phyloP scores from a whole-genome alignment of 495 filamentous ascomycete genomes.

The Xylaria flabelliformis region DNA sequence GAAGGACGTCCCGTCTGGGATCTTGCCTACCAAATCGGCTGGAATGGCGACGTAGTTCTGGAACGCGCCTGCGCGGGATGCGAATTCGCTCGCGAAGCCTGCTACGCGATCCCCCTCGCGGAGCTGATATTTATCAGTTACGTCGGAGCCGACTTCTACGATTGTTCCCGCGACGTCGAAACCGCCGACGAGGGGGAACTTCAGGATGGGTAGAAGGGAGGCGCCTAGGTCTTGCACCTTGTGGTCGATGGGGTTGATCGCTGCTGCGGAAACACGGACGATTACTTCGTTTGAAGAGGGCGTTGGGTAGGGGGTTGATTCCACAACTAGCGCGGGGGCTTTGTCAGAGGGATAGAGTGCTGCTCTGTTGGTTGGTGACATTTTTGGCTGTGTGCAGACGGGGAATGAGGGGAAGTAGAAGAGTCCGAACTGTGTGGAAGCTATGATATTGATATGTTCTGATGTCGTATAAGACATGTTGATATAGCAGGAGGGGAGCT shows the following conservation, averaged over 20 bases:
- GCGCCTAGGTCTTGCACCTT: conserved; percentile 38
- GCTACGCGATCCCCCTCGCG: conserved; percentile 55
- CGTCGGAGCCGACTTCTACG: conserved; percentile 51
- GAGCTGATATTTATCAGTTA: conserved; percentile 44
- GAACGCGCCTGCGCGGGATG: conserved; percentile 39
- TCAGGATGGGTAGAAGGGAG: conserved; percentile 32
- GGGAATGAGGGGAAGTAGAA: too few species aligned
- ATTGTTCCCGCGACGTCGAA: conserved; percentile 62
- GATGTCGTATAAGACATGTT: neutral
- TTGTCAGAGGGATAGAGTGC: conserved; percentile 16
- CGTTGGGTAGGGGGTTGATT: conserved; percentile 31
- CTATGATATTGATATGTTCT: neutral
- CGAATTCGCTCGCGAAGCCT: conserved; percentile 32
- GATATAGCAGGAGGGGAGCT: neutral
- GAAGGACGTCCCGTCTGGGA: conserved; percentile 51
- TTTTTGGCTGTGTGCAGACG: neutral
- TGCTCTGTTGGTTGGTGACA: conserved; percentile 17
- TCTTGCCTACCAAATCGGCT: conserved; percentile 30
- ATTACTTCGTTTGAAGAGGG: conserved; percentile 32
- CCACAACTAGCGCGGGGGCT: neutral
- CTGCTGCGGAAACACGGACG: conserved; percentile 40
- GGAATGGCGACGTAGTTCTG: conserved; percentile 47
- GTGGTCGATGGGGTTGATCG: conserved; percentile 54
- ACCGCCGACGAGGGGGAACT: conserved; percentile 56
- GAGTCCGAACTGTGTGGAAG: too few species aligned